These are phyloP conservation scores for Lasiodiplodia sp. DNA, from an alignment of 2,329 filamentous ascomycete species.

Conservation along the genomic window DNA sequence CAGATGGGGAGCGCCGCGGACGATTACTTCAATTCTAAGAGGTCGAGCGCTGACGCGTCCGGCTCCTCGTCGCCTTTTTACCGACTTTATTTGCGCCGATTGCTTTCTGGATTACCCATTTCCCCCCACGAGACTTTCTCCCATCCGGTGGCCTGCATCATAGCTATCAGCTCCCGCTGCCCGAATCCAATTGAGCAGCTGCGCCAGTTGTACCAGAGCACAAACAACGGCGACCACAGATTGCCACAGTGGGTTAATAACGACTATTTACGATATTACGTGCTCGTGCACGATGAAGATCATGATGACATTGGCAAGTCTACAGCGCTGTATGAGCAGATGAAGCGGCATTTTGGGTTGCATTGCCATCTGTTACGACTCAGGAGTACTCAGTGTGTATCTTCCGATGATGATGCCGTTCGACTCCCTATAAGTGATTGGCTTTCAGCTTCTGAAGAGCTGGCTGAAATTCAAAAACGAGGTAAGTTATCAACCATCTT, in stretches of 20 bases:
- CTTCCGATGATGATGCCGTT: conserved; percentile 90
- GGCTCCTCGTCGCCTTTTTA: conserved; percentile 76
- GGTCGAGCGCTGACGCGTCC: conserved; percentile 38
- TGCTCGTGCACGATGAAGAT: conserved; percentile 96
- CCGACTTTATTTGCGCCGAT: conserved; percentile 79
- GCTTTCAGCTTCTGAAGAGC: conserved; percentile 86
- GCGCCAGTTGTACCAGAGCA: conserved; percentile 81
- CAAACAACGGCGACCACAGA: conserved; percentile 76
- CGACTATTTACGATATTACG: conserved; percentile 94
- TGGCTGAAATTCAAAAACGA: conserved; percentile 74
- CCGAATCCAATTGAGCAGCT: conserved; percentile 85
- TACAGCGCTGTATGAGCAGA: conserved; percentile 91
- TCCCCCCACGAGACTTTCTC: conserved; percentile 90
- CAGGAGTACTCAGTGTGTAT: conserved; percentile 81
- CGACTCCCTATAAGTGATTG: conserved; percentile 84
- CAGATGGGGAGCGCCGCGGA: conserved; percentile 42
- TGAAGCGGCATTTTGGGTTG: conserved; percentile 97
- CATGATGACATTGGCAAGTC: conserved; percentile 90
- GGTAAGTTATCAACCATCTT: conserved; percentile 47
- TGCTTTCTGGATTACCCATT: conserved; percentile 80
- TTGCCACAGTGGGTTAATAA: conserved; percentile 87
- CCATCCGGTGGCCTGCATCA: conserved; percentile 92
- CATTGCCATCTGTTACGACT: conserved; percentile 92
- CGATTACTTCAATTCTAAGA: conserved; percentile 54
- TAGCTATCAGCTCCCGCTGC: conserved; percentile 92